Evolutionary conservation across 2,329 filamentous ascomycete genomes (phyloP), one percentile per base, ranked within the genome.

Genomic region (Colletotrichum falcatum): DNA sequence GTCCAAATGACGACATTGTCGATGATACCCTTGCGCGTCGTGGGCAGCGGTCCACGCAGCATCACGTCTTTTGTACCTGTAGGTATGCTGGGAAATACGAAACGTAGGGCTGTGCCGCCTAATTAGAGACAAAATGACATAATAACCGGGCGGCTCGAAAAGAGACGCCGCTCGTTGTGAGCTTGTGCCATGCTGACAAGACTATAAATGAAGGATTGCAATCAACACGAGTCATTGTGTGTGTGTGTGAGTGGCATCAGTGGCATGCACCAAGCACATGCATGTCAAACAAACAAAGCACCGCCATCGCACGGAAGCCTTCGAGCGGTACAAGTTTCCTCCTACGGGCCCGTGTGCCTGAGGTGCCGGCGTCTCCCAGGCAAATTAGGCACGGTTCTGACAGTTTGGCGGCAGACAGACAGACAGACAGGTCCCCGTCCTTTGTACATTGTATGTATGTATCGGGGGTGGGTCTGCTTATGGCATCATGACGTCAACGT

Each of bases 1-100:
- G 68, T 71, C 68, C 68, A 68, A 33, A 63, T 71, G 68, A 71
- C 64, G 64, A 68, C 58, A 71, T 68, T 37, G 37, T 30, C 44
- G 64, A 68, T 60, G 51, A 60, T 42, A 71, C 44, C 67, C 67
- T 63, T 59, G 53, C 37, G 62, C 54, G 28, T 37, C 14, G 14
- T 48, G 16, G 18, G 7, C 30, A 33, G 20, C 30, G n/a, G 51
- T 7, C 28, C 51, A 35, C 2, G 23, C 59, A 39, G 44, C 59
- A 59, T 69, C 61, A 39, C 44, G 49, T 33, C 54, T 37, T 67
- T 28, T 54, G 37, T 28, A 44, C n/a, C n/a, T n/a, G n/a, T 37
- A 18, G 30, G 23, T 9, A 7, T 33, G 30, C 30, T 7, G n/a
- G 18, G 28, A 35, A 30, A 51, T 9, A 20, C 51, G 33, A 56